Conservation (phyloP, 1,284 basidiomycete genomes). For the Cryptococcus hybrid region DNA sequence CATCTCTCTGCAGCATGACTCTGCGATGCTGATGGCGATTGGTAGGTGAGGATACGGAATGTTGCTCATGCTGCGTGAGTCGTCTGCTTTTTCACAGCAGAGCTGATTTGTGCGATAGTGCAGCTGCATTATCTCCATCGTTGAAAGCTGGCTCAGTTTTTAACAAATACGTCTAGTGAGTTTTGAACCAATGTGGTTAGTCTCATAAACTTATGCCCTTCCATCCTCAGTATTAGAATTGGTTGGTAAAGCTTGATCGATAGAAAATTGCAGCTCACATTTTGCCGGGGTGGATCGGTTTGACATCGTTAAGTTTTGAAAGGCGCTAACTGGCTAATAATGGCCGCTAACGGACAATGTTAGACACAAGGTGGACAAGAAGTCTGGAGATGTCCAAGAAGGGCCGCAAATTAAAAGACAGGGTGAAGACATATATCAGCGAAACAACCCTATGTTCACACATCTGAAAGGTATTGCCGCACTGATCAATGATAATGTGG, state of each 20-base stretch:
- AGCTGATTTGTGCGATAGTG: neutral
- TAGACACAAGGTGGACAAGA: conserved; percentile 5
- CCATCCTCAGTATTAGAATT: neutral
- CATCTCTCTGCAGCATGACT: too few species aligned
- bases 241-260: neutral
- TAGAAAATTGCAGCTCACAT: too few species aligned
- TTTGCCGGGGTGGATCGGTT: conserved; percentile 1
- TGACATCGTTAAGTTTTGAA: conserved; percentile 1
- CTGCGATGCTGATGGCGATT: neutral
- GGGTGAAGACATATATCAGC: neutral
- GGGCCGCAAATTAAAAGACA: neutral
- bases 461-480: conserved; percentile 1
- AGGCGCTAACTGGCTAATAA: neutral
- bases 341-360: neutral
- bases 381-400: conserved; percentile 1
- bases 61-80: conserved; percentile 4
- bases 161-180: conserved; percentile 17
- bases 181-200: neutral
- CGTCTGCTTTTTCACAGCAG: neutral
- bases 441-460: neutral
- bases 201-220: neutral
- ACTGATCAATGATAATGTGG: conserved; percentile 6
- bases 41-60: neutral
- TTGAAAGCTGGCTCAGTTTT: conserved; percentile 6
- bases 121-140: neutral